Evolutionary conservation across 108 stramenopile genomes (phyloP), one percentile per base, ranked within the genome.

Genomic region (Cyclotella choctawhatcheeana): DNA sequence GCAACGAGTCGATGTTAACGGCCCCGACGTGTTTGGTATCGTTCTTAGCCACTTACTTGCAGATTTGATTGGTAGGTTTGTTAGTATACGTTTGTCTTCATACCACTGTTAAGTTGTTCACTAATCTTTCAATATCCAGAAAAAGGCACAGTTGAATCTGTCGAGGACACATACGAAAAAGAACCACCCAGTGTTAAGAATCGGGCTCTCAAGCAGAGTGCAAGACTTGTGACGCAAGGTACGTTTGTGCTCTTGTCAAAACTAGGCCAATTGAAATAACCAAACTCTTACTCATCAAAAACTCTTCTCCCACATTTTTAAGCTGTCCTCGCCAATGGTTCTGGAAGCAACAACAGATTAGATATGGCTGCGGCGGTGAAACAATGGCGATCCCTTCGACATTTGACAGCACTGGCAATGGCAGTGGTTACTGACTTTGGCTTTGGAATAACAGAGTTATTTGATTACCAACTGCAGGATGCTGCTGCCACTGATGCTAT

Each of bases 371-470:
- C 84, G 22, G 93, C 93, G 33, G 88, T 89, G 21, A 77, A 63
- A 24, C 86, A 86, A 52, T 94, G 93, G 93, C 59, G 87, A n/a
- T 87, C 86, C 34, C 67, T 94, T 18, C 71, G 89, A 16, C 85
- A 92, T 66, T 61, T 94, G 26, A 75, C 83, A 20, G 89, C 87
- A 25, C 60, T 90, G 3, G 73, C 79, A 29, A 87, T 88, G 32
- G 88, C 87, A 58, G 79, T 94, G 22, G 75, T 88, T 14, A 85
- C 85, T 18, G 76, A 69, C 32, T 33, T 67, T 71, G 85, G 89
- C 33, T 86, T 89, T 69, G 89, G 88, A 20, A 77, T 87, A 1
- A 77, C 62, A 16, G 84, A 88, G 14, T 58, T 90, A 18, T 80
- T 93, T 69, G 86, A 88, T 52, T 84, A 79, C 52, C 65, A 77